Evolutionary conservation across 2,329 filamentous ascomycete genomes (phyloP), one percentile per base, ranked within the genome.

Genomic region (Colletotrichum orbiculare): DNA sequence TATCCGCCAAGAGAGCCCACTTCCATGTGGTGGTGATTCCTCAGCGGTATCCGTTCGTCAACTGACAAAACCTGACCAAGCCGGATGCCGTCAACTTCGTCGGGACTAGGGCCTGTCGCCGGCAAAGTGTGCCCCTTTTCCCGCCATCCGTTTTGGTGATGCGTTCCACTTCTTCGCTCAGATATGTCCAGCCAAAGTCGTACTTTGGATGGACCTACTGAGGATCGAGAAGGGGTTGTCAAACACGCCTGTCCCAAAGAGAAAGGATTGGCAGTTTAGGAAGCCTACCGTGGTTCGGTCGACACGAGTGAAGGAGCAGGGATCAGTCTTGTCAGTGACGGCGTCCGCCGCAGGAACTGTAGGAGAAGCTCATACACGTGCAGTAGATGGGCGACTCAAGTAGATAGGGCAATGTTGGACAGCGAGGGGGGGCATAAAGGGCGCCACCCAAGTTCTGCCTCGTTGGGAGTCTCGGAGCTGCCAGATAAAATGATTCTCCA

Each of bases 401-500:
- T 25, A 25, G 25, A 25, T 5, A 25, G 25, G 25, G 25, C 25
- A 25, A 25, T 5, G 25, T 25, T 25, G 25, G 25, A 25, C 4
- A 25, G 25, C 25, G 25, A 25, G 25, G 25, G 25, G 25, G 25
- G 25, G 4, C 25, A 41, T 3, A 10, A 10, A 41, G 39, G 39
- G 39, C 13, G 13, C 13, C 39, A 41, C 9, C 9, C 9, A 41
- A 35, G 6, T 35, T 39, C 9, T 46, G 13, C 35, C 1, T 25
- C 25, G 33, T 43, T 12, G 46, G 48, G 5, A 52, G 17, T 58
- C 42, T 25, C 4, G 25, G 25, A 25, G 25, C 25, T 25, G 25
- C 25, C 25, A 42, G 55, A 56, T 65, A 65, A 62, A 62, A 62
- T 33, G 42, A 38, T 48, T 47, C 47, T 53, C 47, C 33, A 46